phyloP scores from a whole-genome alignment of 805 yeast species.

The Diddensiella transvaalensis region DNA sequence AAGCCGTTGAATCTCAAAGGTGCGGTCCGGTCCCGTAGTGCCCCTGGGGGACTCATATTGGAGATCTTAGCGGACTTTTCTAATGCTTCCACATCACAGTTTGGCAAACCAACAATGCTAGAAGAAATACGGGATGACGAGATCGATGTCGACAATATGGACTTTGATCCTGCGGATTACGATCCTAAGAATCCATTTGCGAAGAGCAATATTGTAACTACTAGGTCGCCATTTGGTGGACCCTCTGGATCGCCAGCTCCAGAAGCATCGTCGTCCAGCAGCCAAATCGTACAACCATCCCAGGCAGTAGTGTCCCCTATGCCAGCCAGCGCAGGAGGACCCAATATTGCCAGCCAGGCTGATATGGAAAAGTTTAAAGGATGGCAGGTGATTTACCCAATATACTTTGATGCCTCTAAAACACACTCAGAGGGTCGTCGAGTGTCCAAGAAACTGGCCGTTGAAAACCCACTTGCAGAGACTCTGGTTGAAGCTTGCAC shows the following conservation, averaged over 20 bases:
- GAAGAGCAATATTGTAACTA: slow-evolving; percentile 18
- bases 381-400: slow-evolving; percentile 81
- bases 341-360: slow-evolving; percentile 49
- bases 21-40: no score
- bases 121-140: slow-evolving; percentile 64
- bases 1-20: no score
- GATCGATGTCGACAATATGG: slow-evolving; percentile 69
- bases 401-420: slow-evolving; percentile 81
- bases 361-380: slow-evolving; percentile 55
- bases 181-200: slow-evolving; percentile 51
- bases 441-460: slow-evolving; percentile 63
- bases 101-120: neutral
- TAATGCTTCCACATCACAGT: no score
- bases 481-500: slow-evolving; percentile 69
- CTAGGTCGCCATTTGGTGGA: slow-evolving; percentile 16
- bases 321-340: slow-evolving; percentile 7
- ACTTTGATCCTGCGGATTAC: slow-evolving; percentile 88
- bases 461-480: slow-evolving; percentile 83
- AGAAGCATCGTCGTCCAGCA: slow-evolving; percentile 13
- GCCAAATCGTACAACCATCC: neutral
- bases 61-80: no score
- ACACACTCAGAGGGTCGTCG: slow-evolving; percentile 81
- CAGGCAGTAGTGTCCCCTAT: slow-evolving; percentile 1
- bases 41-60: no score
- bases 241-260: slow-evolving; percentile 10